Base-by-base conservation (phyloP, 163 green algal genomes). In the Smithsoniella earleae region DNA sequence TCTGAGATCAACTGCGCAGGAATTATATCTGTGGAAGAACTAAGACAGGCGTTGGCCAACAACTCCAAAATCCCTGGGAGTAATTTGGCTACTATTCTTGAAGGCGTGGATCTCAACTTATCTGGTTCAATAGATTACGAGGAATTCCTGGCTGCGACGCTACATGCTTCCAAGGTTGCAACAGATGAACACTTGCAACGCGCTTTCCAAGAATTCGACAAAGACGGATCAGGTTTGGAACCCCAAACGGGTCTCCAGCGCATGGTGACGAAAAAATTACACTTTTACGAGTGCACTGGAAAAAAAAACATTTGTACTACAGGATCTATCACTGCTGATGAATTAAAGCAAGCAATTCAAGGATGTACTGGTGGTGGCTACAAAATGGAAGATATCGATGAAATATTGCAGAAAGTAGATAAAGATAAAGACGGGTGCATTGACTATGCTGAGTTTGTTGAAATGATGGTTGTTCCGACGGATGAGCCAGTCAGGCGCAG, bases 81-180 rank as follows among this genome's bases (percentile, higher is more conserved):
- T 25, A 84, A 95, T 78, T 79, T 95, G 74, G 73, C 88, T 72
- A 74, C 77, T 25, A 82, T 96, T 55, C 80, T 95, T 73, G 49
- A 81, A n/a, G 79, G 81, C 3, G 86, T 90, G 2, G 93, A 98
- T 83, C 81, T 95, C 10, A 89, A 96, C 69, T 86, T 83, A 46
- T 92, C 79, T 62, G 93, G 93, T 54, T 86, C 84, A 63, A 95
- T 99, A 55, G 92, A 97, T 74, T 97, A 97, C 74, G 86, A 96
- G 72, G 90, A 97, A 83, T 99, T 98, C 78, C 79, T 98, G 27
- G 92, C 93, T 1, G 92, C 92, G 64, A 99, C 95, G 66, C 81
- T 99, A 25, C 86, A 91, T 77, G 65, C 84, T 75, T 82, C 82
- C 75, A 85, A 90, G 62, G 30, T 75, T 77, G 25, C 66, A 83